Evolutionary conservation across 1,284 basidiomycete genomes (phyloP), one percentile per base, ranked within the genome.

Genomic region (Moesziomyces sp.): DNA sequence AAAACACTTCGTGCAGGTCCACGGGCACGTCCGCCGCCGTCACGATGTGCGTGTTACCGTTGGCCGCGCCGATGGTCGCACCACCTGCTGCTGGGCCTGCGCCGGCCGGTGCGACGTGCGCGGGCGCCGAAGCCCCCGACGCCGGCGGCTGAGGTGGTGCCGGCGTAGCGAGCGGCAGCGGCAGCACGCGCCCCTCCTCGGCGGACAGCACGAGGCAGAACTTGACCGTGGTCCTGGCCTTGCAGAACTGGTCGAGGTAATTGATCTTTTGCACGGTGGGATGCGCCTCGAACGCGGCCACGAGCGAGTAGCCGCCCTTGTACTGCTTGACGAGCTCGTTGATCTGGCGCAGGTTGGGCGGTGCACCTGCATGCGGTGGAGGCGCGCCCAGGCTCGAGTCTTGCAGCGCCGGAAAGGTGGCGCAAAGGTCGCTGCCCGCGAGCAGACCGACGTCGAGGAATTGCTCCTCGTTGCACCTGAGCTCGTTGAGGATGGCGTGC

Each of bases 1-100:
- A 97, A 86, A 98, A 99, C 73, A 99, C 92, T 54, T 97, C 94
- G 83, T 97, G 92, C 42, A 99, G 87, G 85, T 99, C 96, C 46
- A 87, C 85, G 1, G 96, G 96, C 40, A 99, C 90, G 77, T 98
- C 96, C 24, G 91, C 90, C 0, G 91, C 89, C 0, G 92, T 93
- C 49, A 91, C 76, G 46, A 84, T 84, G 35, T 88, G 76, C 89
- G 90, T 74, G 89, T 88, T 42, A 62, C 52, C 63, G 55, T 55
- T 64, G 46, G 77, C 44, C 74, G 82, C 63, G 90, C 89, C 81
- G 89, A 88, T 71, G 86, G 88, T 33, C 85, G 84, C 73, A 87
- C 87, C 16, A 86, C 86, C 76, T 88, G 88, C 21, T 85, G 77
- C 18, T 87, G 84, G 46, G 87, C 86, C 19, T 6, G 75, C 52